Evolutionary conservation across 1,284 basidiomycete species (phyloP), one percentile per base, ranked within the genome.

Genomic region (Ceratobasidium sp.): DNA sequence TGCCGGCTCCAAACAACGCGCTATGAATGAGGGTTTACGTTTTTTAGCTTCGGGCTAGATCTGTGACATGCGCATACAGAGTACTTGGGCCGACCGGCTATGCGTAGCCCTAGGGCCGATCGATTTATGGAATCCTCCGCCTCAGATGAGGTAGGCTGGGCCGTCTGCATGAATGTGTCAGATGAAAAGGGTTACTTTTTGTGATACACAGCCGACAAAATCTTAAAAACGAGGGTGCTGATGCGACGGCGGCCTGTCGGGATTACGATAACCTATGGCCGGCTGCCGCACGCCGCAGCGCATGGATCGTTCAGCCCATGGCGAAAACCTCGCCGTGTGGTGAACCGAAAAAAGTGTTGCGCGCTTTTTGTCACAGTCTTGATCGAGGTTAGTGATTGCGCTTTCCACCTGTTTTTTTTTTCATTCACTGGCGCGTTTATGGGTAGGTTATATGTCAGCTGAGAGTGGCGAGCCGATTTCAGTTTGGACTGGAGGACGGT

Each of bases 261-360:
- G 51, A 53, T 30, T 11, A 12, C 51, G 51, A 12, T 53, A 53
- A 11, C 51, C 51, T n/a, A 33, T 3, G 30, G 30, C 30, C 30
- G 30, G 30, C 6, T 33, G 30, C 30, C 3, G 30, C 30, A 53
- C 6, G 25, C 23, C 23, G 36, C n/a, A 14, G n/a, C 40, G 40
- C 38, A 14, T 0, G 58, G 16, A 11, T 25, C n/a, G 5, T 60
- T 60, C 38, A 42, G 63, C 63, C 63, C 63, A 53, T 66, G 63
- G 63, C 63, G 30, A 66, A 66, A 66, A 66, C 28, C 63, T 66
- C 63, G 63, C 63, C 48, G 48, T 60, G 63, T 53, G 42, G 30
- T 33, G 11, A 7, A 30, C 56, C 56, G 33, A 59, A 36, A 59
- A 36, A 18, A 18, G 23, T 21, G 8, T 8, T 25, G 25, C 4